Percentiles rank a stretch among this genome's conserved stretches.
Conservation (phyloP, 805 yeast species). For the Suhomyces pyralidae region DNA sequence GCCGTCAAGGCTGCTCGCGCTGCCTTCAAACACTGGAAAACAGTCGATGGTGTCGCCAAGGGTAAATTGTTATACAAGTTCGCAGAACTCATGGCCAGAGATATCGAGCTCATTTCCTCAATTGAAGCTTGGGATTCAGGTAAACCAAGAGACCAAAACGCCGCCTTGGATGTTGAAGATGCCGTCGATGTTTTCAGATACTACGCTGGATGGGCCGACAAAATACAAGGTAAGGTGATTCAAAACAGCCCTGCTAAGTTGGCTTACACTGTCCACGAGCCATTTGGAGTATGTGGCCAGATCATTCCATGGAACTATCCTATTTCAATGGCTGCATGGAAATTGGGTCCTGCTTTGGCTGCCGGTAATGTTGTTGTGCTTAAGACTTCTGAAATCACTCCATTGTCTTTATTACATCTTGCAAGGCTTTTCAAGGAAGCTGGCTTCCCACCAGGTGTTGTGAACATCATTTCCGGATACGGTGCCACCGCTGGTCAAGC, state of each 20-base stretch:
- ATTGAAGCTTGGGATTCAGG: constrained; percentile 49
- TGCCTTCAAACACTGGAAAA: constrained; percentile 47
- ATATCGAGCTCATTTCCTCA: constrained; percentile 33
- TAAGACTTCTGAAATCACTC: constrained; percentile 75
- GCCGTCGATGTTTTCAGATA: constrained; percentile 46
- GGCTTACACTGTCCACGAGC: constrained; percentile 68
- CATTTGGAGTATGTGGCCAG: constrained; percentile 64
- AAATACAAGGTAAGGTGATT: constrained; percentile 46
- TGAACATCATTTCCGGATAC: constrained; percentile 66
- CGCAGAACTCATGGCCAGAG: constrained; percentile 33
- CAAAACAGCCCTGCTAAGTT: constrained; percentile 47
- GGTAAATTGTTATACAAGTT: constrained; percentile 35
- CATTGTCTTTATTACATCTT: constrained; percentile 61
- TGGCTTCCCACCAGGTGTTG: constrained; percentile 75
- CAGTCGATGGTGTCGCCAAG: constrained; percentile 42
- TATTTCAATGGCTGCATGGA: constrained; percentile 70
- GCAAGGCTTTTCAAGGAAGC: constrained; percentile 59
- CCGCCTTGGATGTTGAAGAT: constrained; percentile 48
- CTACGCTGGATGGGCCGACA: constrained; percentile 65
- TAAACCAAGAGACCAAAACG: constrained; percentile 46
- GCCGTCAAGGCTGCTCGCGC: constrained; percentile 39
- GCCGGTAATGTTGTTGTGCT: constrained; percentile 73
- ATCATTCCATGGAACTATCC: constrained; percentile 77
- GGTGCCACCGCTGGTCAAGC: constrained; percentile 71
- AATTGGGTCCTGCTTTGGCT: constrained; percentile 78